Evolutionary conservation across 1,284 basidiomycete species (phyloP).

Genomic region (Veloporphyrellus conicus): DNA sequence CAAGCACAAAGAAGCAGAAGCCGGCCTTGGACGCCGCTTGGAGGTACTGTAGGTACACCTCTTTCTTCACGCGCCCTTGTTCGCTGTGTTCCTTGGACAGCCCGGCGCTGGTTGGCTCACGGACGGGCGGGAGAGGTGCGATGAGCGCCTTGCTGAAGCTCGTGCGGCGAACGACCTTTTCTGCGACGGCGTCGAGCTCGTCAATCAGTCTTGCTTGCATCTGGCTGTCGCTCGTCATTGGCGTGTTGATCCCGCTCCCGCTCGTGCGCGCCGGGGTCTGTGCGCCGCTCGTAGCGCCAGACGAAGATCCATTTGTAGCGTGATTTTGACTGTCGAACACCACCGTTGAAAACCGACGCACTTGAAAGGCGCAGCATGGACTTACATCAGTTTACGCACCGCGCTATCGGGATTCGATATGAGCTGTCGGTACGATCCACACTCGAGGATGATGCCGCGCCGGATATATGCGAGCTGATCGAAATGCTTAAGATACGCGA

Average conservation of each 20-base stretch:
- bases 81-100: slow-evolving; percentile 76
- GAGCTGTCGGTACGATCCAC: slow-evolving; percentile 64
- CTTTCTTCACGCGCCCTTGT: slow-evolving; percentile 75
- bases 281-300: slow-evolving; percentile 61
- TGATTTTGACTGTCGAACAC: slow-evolving; percentile 15
- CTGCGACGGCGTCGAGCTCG: slow-evolving; percentile 13
- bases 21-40: slow-evolving; percentile 73
- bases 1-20: slow-evolving; percentile 63
- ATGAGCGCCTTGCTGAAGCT: slow-evolving; percentile 49
- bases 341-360: neutral
- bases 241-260: slow-evolving; percentile 43
- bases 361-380: too few species aligned
- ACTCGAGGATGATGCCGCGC: slow-evolving; percentile 80
- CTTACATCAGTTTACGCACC: slow-evolving; percentile 75
- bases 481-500: slow-evolving; percentile 78
- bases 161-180: slow-evolving; percentile 22
- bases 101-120: slow-evolving; percentile 40
- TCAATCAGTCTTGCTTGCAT: slow-evolving; percentile 20
- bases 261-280: slow-evolving; percentile 51
- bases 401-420: slow-evolving; percentile 65
- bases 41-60: slow-evolving; percentile 79
- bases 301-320: slow-evolving; percentile 37
- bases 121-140: slow-evolving; percentile 37
- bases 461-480: slow-evolving; percentile 80
- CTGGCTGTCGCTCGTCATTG: slow-evolving; percentile 23